A percentile compares a stretch with the other conserved stretches of the same genome.
phyloP scores from a whole-genome alignment of 495 filamentous ascomycete species.

The Xylaria acuta region DNA sequence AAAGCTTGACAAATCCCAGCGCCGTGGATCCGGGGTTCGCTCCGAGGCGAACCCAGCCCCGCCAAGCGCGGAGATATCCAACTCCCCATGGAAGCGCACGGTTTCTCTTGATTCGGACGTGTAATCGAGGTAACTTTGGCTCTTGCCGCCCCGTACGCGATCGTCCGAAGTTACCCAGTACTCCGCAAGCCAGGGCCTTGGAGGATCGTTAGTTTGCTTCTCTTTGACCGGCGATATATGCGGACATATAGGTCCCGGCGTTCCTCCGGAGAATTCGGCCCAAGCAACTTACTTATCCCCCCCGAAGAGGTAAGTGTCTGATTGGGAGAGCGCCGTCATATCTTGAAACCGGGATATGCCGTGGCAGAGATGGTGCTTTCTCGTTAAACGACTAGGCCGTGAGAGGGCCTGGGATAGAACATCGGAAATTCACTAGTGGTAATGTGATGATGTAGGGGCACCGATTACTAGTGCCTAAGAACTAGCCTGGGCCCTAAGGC shows the following conservation, averaged over 20 bases:
- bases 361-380: neutral
- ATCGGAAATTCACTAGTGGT: neutral
- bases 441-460: neutral
- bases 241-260: neutral
- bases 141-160: conserved; percentile 73
- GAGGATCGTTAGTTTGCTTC: neutral
- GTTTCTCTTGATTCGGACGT: conserved; percentile 31
- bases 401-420: neutral
- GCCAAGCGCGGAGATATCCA: conserved; percentile 77
- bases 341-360: neutral
- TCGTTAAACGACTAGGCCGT: neutral
- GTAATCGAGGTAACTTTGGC: conserved; percentile 57
- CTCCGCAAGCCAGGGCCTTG: conserved; percentile 63
- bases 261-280: conserved; percentile 7
- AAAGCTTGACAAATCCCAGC: conserved; percentile 63
- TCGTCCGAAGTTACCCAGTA: conserved; percentile 77
- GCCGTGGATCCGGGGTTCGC: conserved; percentile 60
- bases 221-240: neutral
- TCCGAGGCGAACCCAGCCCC: conserved; percentile 86
- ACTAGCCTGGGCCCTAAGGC: neutral
- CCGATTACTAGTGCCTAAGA: neutral
- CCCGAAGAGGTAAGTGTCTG: conserved; percentile 51
- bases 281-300: conserved; percentile 49
- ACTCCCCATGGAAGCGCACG: conserved; percentile 66
- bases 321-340: conserved; percentile 16